A percentile compares a stretch with the other conserved stretches of the same genome.
Conservation (phyloP, 106 monocot species). For the Alisma plantagoaquatica region DNA sequence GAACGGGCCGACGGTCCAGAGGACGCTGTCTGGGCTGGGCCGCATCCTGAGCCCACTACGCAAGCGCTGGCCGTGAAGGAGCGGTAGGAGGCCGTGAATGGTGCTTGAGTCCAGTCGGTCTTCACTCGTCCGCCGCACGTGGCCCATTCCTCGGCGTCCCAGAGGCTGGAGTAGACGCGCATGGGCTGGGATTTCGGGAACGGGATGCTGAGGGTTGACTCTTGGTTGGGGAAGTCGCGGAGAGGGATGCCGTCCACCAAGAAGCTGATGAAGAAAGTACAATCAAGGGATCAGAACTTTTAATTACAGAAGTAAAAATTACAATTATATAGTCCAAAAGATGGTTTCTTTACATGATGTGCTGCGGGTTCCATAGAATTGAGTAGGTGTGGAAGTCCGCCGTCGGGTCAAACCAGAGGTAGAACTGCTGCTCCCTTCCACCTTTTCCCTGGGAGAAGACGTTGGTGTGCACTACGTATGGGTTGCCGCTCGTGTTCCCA, state of each 20-base stretch:
- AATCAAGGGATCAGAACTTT: neutral
- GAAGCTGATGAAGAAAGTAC: neutral
- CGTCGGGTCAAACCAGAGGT: too few species aligned
- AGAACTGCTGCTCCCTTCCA: too few species aligned
- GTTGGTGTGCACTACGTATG: too few species aligned
- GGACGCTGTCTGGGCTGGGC: neutral
- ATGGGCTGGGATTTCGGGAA: conserved; percentile 4
- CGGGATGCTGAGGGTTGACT: neutral
- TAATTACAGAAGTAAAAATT: neutral
- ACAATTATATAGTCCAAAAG: neutral
- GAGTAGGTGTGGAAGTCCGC: too few species aligned
- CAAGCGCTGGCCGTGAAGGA: conserved; percentile 3
- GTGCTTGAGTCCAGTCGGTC: too few species aligned
- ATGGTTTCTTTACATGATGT: too few species aligned
- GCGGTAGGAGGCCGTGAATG: conserved; percentile 3
- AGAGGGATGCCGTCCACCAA: conserved; percentile 6
- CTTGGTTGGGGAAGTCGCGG: conserved; percentile 2
- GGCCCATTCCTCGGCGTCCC: conserved; percentile 11
- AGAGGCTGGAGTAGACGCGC: too few species aligned
- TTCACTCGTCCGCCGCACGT: conserved; percentile 3
- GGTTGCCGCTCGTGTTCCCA: conserved; percentile 5
- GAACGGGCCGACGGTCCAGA: neutral
- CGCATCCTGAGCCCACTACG: neutral
- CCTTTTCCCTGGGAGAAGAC: too few species aligned
- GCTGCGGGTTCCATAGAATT: too few species aligned